These are phyloP conservation scores for Gnetum montanum DNA, from an alignment of 75 land plant genomes.

Conservation along the genomic window DNA sequence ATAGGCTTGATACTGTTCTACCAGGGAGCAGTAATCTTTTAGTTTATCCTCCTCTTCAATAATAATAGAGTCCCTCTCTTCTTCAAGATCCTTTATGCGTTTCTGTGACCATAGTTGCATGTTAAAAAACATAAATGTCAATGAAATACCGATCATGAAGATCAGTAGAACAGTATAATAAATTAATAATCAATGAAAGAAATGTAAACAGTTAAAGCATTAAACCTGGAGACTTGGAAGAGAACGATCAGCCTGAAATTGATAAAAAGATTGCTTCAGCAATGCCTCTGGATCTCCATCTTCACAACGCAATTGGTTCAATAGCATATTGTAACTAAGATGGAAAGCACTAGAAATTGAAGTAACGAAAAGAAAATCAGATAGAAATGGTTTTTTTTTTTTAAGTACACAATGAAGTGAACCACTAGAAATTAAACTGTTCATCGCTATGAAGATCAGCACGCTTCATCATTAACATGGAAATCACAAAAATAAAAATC, in stretches of 20 bases:
- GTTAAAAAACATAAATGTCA: conserved; percentile 15
- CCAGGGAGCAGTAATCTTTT: conserved; percentile 49
- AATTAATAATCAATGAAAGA: too few relatives aligned
- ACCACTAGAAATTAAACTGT: too few relatives aligned
- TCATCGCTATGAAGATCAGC: too few relatives aligned
- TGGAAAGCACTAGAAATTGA: conserved; percentile 99
- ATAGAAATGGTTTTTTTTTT: too few relatives aligned
- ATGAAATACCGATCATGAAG: too few relatives aligned
- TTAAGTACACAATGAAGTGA: too few relatives aligned
- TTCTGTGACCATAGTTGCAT: conserved; percentile 33
- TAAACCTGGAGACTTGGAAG: conserved; percentile 87
- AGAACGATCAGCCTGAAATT: conserved; percentile 88
- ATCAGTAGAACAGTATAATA: too few relatives aligned
- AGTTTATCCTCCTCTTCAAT: conserved; percentile 92
- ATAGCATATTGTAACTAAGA: conserved; percentile 95
- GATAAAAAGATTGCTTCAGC: conserved; percentile 83
- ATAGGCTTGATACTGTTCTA: conserved; percentile 59
- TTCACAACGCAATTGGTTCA: conserved; percentile 94
- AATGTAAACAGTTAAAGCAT: too few relatives aligned
- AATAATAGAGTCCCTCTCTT: conserved; percentile 60
- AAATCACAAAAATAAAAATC: too few relatives aligned
- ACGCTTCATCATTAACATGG: too few relatives aligned
- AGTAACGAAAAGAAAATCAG: too few relatives aligned
- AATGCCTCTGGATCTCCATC: conserved; percentile 92
- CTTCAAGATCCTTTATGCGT: conserved; percentile 67